A percentile compares a stretch with the other conserved stretches of the same genome.
Conservation (phyloP, 352 stramenopile genomes). For the Phytophthora niederhauseri region DNA sequence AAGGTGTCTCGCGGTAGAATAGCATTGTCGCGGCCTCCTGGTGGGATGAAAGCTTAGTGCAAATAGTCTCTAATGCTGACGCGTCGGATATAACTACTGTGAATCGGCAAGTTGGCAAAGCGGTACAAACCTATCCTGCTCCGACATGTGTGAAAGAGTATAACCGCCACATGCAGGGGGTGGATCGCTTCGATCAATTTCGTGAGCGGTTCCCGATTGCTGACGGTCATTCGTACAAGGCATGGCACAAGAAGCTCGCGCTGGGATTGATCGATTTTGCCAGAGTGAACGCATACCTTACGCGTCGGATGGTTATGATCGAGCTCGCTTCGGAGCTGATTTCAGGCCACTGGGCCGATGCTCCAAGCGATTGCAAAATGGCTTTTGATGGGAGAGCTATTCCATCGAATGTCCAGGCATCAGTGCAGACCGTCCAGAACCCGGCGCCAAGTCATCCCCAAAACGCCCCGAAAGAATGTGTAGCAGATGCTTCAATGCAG, state of each 20-base stretch:
- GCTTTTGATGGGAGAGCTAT: not conserved
- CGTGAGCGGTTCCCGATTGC: not conserved
- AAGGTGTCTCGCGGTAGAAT: slow-evolving; percentile 17
- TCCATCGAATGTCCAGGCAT: not conserved
- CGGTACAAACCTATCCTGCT: not conserved
- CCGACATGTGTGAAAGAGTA: not conserved
- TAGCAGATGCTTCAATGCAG: not conserved
- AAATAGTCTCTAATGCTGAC: slow-evolving; percentile 32
- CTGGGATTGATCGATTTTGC: not conserved
- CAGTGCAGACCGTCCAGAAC: not conserved
- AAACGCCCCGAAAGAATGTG: not conserved
- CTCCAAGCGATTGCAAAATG: not conserved
- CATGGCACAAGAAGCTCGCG: not conserved
- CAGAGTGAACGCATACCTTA: not conserved
- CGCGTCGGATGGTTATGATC: not conserved
- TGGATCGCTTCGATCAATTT: not conserved
- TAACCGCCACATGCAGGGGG: not conserved
- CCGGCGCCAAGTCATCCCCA: no score
- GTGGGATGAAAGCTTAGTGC: slow-evolving; percentile 29
- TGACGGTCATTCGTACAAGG: not conserved
- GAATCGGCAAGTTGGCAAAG: not conserved
- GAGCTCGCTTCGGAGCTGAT: not conserved
- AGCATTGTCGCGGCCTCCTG: slow-evolving; percentile 29
- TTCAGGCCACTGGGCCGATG: not conserved
- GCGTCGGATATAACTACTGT: slow-evolving; percentile 1